These are phyloP conservation scores for Groenewaldozyma salmanticensis DNA, from an alignment of 805 yeast species.

Conservation along the genomic window DNA sequence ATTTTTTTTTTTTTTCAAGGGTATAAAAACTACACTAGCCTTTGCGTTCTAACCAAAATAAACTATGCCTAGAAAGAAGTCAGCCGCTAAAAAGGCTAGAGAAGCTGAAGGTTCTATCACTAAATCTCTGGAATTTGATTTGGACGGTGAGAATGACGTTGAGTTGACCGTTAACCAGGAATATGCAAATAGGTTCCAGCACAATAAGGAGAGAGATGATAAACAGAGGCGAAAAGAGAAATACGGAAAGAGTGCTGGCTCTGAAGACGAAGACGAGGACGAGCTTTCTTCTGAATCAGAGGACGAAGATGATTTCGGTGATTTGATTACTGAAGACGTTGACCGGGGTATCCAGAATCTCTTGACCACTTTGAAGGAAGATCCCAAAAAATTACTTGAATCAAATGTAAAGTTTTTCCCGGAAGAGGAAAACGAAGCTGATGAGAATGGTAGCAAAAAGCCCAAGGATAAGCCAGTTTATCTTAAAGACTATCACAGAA, in stretches of 20 bases:
- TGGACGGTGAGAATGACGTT: slow-evolving; percentile 12
- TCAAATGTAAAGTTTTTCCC: slow-evolving; percentile 67
- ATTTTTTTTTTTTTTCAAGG: not conserved
- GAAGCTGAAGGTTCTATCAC: not conserved
- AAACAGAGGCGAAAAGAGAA: slow-evolving; percentile 19
- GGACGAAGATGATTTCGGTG: slow-evolving; percentile 89
- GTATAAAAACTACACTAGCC: not conserved
- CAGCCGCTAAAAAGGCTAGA: slow-evolving; percentile 50
- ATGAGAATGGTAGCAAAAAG: slow-evolving; percentile 4
- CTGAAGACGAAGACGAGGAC: slow-evolving; percentile 25
- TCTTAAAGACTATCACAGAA: slow-evolving; percentile 87
- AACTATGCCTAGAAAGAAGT: slow-evolving; percentile 87
- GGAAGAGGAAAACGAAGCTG: slow-evolving; percentile 41
- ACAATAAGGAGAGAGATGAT: slow-evolving; percentile 27
- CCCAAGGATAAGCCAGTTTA: slow-evolving; percentile 61
- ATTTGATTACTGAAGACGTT: slow-evolving; percentile 73
- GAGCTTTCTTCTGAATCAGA: slow-evolving; percentile 39
- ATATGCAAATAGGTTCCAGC: slow-evolving; percentile 22
- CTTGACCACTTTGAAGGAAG: slow-evolving; percentile 60
- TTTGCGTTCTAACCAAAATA: too few species aligned
- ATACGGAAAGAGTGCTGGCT: too few species aligned
- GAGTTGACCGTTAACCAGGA: slow-evolving; percentile 18
- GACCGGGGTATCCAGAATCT: slow-evolving; percentile 72
- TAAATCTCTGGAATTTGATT: not conserved
- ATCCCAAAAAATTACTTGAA: slow-evolving; percentile 50